Conservation (phyloP, 2,329 filamentous ascomycete genomes). For the Trichoderma sp. region DNA sequence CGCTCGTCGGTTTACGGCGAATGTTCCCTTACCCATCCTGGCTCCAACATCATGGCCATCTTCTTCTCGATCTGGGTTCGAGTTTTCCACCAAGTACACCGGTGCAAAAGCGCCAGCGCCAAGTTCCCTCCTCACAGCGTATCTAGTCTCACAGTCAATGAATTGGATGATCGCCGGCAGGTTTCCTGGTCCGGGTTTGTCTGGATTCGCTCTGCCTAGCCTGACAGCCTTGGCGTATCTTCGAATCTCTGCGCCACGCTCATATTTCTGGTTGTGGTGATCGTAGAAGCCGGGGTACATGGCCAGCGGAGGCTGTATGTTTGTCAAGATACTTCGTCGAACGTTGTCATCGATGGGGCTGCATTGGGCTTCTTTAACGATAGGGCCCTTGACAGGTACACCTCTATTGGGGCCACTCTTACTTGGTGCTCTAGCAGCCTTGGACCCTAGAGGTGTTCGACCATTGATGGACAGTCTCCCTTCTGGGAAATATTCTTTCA, state of each 20-base stretch:
- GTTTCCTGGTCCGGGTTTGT: slow-evolving; percentile 57
- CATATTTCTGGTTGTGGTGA: slow-evolving; percentile 60
- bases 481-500: slow-evolving; percentile 62
- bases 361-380: slow-evolving; percentile 79
- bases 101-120: slow-evolving; percentile 93
- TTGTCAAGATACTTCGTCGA: slow-evolving; percentile 70
- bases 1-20: slow-evolving; percentile 54
- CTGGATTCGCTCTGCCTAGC: slow-evolving; percentile 53
- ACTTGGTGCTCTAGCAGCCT: slow-evolving; percentile 36
- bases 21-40: slow-evolving; percentile 61
- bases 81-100: slow-evolving; percentile 84
- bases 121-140: slow-evolving; percentile 79
- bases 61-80: slow-evolving; percentile 48
- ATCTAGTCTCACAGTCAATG: slow-evolving; percentile 60
- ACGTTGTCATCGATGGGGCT: slow-evolving; percentile 83
- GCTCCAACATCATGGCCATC: slow-evolving; percentile 45
- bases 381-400: slow-evolving; percentile 58
- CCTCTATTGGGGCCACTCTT: slow-evolving; percentile 38
- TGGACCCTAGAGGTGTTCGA: slow-evolving; percentile 49
- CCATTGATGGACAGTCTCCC: slow-evolving; percentile 46
- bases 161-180: slow-evolving; percentile 67
- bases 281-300: slow-evolving; percentile 80
- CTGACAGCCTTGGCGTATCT: slow-evolving; percentile 73
- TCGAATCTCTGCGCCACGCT: slow-evolving; percentile 71
- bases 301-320: slow-evolving; percentile 68